phyloP scores from a whole-genome alignment of 1,284 basidiomycete genomes.

The Pseudozyma sp. region DNA sequence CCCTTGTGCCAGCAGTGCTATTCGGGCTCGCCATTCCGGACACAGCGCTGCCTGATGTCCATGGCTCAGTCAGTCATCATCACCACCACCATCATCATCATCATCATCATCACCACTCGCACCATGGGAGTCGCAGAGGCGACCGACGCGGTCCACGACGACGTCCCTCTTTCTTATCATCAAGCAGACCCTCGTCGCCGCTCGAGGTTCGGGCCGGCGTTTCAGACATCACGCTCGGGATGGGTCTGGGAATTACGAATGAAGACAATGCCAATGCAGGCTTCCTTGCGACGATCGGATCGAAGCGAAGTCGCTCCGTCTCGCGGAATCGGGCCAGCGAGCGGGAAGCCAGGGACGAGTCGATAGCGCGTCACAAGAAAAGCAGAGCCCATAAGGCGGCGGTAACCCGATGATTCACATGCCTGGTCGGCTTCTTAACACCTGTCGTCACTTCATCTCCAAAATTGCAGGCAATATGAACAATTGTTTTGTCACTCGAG shows the following conservation, averaged over 20 bases:
- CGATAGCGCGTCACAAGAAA: conserved; percentile 26
- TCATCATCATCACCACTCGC: conserved; percentile 19
- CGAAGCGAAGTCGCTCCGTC: conserved; percentile 31
- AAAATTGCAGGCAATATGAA: not conserved
- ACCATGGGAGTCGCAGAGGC: conserved; percentile 28
- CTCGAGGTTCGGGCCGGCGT: conserved; percentile 34
- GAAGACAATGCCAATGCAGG: conserved; percentile 14
- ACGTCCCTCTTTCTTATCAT: conserved; percentile 35
- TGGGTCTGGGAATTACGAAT: conserved; percentile 20
- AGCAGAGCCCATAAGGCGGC: conserved; percentile 17
- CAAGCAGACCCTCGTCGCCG: conserved; percentile 35
- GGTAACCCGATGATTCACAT: not conserved
- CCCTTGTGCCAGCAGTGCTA: conserved; percentile 61
- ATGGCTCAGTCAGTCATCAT: conserved; percentile 25
- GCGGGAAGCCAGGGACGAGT: conserved; percentile 15
- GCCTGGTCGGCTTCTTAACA: not conserved
- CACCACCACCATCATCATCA: conserved; percentile 26
- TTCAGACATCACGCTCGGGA: conserved; percentile 25
- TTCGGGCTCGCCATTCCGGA: conserved; percentile 61
- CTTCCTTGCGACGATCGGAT: conserved; percentile 11
- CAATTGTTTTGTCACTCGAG: not conserved
- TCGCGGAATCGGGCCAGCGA: conserved; percentile 29
- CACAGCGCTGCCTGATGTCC: conserved; percentile 46
- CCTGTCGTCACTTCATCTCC: not conserved
- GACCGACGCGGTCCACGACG: conserved; percentile 25